Base-by-base conservation (phyloP, 352 stramenopile genomes). In the Phytophthora ramorum region DNA sequence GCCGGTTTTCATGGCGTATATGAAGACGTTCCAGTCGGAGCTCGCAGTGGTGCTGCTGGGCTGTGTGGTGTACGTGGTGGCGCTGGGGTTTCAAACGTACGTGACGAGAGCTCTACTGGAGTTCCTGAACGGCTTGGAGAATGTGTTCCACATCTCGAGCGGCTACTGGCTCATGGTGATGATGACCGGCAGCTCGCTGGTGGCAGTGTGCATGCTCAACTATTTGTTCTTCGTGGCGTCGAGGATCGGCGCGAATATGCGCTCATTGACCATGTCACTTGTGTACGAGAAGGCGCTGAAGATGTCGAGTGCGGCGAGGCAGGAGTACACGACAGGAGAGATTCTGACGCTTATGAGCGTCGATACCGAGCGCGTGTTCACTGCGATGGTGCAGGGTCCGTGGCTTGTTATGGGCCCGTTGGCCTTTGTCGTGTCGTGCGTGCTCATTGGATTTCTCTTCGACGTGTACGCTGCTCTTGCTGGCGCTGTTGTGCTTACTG, bases 201-300 rank as follows among this genome's bases (percentile, higher is more conserved):
- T 61, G 10, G 65, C 55, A 19, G 63, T 83, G 1, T 64, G 53
- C 12, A 12, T 35, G 2, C 50, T 78, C 32, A 71, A 78, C 60
- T 81, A 77, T 57, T 45, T 63, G 10, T 75, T 73, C 50, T 79
- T 75, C 46, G 28, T 69, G 4, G 44, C 70, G 16, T 72, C 65
- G 1, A 69, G 73, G 0, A 41, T 80, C 7, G 75, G 71, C 12
- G 48, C 64, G 9, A 80, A 83, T 37, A 71, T 73, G 51, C 71
- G 70, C 20, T 73, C 61, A 0, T 47, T 80, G 30, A 55, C 63
- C 32, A 80, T 83, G 75, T 56, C 78, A 14, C 24, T 62, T 14
- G 69, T 83, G 3, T 83, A 70, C 48, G 38, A 72, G 5, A 83
- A 81, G 56, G 62, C 87, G 79, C 16, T 97, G 83, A 85, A 52